Evolutionary conservation across 768 basidiomycete genomes (phyloP), one percentile per base, ranked within the genome.

Genomic region (Agaricus sinodeliciosus): DNA sequence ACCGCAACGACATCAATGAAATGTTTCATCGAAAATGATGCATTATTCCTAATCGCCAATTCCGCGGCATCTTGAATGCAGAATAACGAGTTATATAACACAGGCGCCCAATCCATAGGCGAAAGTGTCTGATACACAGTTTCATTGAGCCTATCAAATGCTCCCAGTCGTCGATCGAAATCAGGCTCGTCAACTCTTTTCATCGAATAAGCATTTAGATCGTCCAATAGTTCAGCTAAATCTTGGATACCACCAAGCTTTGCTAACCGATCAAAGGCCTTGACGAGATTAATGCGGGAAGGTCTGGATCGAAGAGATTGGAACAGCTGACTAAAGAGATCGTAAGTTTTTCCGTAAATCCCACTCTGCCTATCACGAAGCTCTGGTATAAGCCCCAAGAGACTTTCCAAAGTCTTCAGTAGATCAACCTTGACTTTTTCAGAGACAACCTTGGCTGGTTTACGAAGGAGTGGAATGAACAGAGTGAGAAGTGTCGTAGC

Each of bases 41-140:
- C 86, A 60, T 84, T 93, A 50, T 78, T 89, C 18, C 95, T 79
- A 43, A 97, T 79, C 0, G 91, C 84, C 40, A 98, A 71, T 64
- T 98, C 96, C 11, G 84, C 82, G 0, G 87, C 80, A 64, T 98
- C 94, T 63, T 94, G 93, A 44, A 97, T 80, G 71, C 83, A 91
- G 69, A 82, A 79, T 11, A 97, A 72, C 69, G 85, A 79, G 65
- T 91, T 94, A 71, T 90, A 82, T 2, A 96, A 65, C 43, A 97
- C 54, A 1, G 93, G 88, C 22, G 87, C 65, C 96, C 95, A 98
- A 27, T 87, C 77, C 0, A 71, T 63, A 2, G 70, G 64, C 0
- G 79, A 72, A 2, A 93, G 63, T 0, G 70, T 66, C 45, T 63
- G 57, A 62, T 85, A 79, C 15, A 76, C 49, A 0, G 65, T 69